Base-by-base conservation (phyloP, 306 rosid species). In the Canavalia gladiata region DNA sequence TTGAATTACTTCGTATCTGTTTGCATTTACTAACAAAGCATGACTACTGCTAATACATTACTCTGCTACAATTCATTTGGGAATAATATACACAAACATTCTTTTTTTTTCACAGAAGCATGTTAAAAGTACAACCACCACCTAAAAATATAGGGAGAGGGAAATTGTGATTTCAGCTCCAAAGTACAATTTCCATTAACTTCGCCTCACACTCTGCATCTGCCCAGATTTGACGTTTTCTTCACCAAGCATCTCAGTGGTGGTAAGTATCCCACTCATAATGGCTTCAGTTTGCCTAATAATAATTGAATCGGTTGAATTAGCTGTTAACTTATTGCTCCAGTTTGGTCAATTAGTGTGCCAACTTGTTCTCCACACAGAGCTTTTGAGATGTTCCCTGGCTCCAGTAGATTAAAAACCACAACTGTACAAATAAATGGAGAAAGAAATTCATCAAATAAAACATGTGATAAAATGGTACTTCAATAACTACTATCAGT, bases 331-430 rank as follows among this genome's bases (percentile, higher is more conserved):
- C 87, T 78, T 68, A 88, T 76, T 76, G 87, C 86, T 83, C 94
- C 94, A 8, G 86, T 68, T 81, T 87, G 90, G 80, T 90, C 89
- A 68, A 90, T 88, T 80, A 90, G 84, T 46, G 90, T 90, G 63
- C 92, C 92, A 30, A 90, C 90, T 79, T 90, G 92, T 46, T 88
- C 92, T 79, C 94, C 94, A 58, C 94, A 90, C 73, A 90, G 77
- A 7, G 94, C 94, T 84, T 84, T 90, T 72, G 94, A 90, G 69
- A 90, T 85, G 83, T 88, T 88, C 78, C 92, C 92, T n/a, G 92
- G 90, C 77, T 89, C 90, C 83, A 87, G 82, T 54, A 90, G 59
- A 87, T 90, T 88, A 54, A 88, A 90, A 77, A 90, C 88, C 63
- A 90, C 90, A 74, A 90, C 94, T 90, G 86, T 68, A 77, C 46